These are phyloP conservation scores for Platanthera guangdongensis DNA, from an alignment of 106 monocot species.

Conservation along the genomic window DNA sequence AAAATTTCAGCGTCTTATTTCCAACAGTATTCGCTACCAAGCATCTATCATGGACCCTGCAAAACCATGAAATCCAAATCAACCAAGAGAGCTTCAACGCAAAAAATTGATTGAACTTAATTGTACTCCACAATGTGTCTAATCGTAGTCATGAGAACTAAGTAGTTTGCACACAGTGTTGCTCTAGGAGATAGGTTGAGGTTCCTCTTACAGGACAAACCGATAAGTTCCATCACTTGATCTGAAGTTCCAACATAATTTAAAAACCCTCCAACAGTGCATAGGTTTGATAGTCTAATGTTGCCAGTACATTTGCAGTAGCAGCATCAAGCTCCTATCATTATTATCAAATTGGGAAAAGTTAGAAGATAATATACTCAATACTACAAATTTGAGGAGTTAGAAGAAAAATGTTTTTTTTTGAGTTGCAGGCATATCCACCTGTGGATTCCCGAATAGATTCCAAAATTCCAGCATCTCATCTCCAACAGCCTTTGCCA, in stretches of 20 bases:
- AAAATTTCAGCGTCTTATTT: conserved; percentile 3
- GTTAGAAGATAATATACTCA: too few relatives aligned
- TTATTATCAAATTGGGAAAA: background rate
- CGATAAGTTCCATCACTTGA: too few relatives aligned
- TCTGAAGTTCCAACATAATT: too few relatives aligned
- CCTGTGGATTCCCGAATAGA: conserved; percentile 13
- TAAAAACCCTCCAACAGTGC: too few relatives aligned
- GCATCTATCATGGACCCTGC: conserved; percentile 48
- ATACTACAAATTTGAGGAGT: too few relatives aligned
- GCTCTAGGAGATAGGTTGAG: conserved; percentile 2
- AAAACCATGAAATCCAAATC: background rate
- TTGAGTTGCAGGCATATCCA: conserved; percentile 20
- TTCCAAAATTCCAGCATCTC: conserved; percentile 7
- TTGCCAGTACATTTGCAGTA: too few relatives aligned
- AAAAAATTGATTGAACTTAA: background rate
- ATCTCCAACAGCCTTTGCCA: background rate
- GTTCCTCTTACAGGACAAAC: too few relatives aligned
- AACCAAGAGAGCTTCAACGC: background rate
- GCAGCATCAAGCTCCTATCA: too few relatives aligned
- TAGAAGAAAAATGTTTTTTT: too few relatives aligned
- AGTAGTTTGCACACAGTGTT: conserved; percentile 17
- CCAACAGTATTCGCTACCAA: background rate
- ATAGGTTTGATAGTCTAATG: too few relatives aligned
- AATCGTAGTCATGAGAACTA: conserved; percentile 15
- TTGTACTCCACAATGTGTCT: conserved; percentile 16